phyloP scores from a whole-genome alignment of 768 basidiomycete genomes.

The Russula vinacea region DNA sequence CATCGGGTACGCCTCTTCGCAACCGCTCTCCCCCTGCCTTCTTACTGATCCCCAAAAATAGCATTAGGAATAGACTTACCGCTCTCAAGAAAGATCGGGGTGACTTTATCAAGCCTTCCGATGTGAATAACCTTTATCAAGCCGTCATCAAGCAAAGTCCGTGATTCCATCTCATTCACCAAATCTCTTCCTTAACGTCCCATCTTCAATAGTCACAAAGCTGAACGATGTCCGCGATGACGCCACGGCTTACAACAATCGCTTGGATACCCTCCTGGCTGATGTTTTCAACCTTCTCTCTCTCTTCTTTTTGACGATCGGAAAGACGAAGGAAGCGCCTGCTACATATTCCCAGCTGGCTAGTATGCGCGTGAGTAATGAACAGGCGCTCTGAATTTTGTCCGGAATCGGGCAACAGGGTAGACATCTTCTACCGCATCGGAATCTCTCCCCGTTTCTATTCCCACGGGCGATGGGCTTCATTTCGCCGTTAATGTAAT shows the following conservation, averaged over 20 bases:
- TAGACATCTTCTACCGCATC: conserved; percentile 2
- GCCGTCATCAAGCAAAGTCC: conserved; percentile 90
- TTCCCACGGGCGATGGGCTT: not conserved
- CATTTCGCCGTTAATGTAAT: not conserved
- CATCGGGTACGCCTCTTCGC: conserved; percentile 61
- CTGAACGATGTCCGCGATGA: conserved; percentile 89
- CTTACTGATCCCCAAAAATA: conserved; percentile 35
- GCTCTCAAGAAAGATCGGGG: conserved; percentile 91
- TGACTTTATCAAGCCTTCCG: conserved; percentile 88
- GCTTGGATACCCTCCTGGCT: conserved; percentile 90
- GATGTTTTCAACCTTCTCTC: conserved; percentile 96
- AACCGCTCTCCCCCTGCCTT: conserved; percentile 9
- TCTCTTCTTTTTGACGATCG: conserved; percentile 96
- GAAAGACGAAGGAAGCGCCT: conserved; percentile 90
- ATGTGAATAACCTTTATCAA: conserved; percentile 91
- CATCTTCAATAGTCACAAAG: conserved; percentile 62
- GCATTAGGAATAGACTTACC: conserved; percentile 92
- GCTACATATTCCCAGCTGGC: conserved; percentile 96
- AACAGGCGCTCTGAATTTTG: conserved; percentile 3
- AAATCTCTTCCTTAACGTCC: not conserved
- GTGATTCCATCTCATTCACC: conserved; percentile 30
- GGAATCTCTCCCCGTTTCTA: not conserved
- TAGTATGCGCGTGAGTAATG: conserved; percentile 82
- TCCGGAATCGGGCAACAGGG: conserved; percentile 10
- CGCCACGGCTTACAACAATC: conserved; percentile 71